Percentiles rank a stretch among this genome's conserved stretches.
phyloP scores from a whole-genome alignment of 192 early-diverging fungal species.

The Spizellomyces punctatus region DNA sequence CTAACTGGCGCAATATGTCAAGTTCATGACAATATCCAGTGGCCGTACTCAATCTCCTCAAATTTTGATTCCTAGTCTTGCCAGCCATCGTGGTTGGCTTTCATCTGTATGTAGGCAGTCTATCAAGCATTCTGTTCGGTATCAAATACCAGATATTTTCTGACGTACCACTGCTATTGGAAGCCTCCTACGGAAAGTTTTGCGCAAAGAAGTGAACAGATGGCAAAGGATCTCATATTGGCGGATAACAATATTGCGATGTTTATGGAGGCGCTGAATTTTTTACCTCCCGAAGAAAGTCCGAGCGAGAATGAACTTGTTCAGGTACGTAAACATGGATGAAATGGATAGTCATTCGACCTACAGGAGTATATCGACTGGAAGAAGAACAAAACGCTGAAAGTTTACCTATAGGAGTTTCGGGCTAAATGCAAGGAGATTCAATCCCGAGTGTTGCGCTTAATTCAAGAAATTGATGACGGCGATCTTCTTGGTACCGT shows the following conservation, averaged over 20 bases:
- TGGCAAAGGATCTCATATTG: neutral
- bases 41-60: neutral
- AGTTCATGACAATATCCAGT: no score
- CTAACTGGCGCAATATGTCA: no score
- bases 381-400: no score
- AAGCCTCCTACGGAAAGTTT: neutral
- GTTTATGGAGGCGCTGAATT: neutral
- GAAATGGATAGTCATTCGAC: no score
- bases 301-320: no score
- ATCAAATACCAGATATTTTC: neutral
- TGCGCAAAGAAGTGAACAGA: neutral
- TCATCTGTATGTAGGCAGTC: neutral
- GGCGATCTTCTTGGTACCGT: no score
- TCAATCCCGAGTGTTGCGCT: no score
- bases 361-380: no score
- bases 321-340: no score
- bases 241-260: conserved; percentile 3
- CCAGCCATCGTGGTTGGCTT: neutral
- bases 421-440: no score
- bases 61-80: neutral
- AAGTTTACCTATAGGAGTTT: no score
- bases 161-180: neutral
- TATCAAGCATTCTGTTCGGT: neutral
- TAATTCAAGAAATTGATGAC: no score
- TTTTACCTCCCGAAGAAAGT: neutral